Conservation (phyloP, 2,329 filamentous ascomycete genomes). For the Aaosphaeria pasadenensis region DNA sequence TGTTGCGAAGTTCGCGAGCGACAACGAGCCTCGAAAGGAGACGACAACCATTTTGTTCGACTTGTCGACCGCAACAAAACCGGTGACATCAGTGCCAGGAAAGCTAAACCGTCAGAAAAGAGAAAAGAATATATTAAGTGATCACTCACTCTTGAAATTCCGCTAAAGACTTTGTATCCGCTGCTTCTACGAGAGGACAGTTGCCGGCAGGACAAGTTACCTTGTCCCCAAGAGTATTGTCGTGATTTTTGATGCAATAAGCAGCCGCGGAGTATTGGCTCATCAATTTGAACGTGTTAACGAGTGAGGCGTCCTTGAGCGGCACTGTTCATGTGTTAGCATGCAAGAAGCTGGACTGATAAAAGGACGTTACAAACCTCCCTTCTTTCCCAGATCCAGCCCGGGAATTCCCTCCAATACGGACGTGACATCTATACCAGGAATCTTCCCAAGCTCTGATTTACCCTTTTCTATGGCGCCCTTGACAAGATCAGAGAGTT, state of each 20-base stretch:
- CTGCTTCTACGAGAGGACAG: conserved; percentile 49
- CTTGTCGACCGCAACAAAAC: conserved; percentile 45
- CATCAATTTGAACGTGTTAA: conserved; percentile 24
- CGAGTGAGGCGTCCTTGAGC: not conserved
- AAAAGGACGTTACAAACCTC: no score
- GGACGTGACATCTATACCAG: no score
- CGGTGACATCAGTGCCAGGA: conserved; percentile 42
- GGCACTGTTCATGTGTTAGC: no score
- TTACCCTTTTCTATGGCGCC: no score
- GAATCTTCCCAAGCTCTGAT: no score
- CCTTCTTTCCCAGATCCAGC: no score
- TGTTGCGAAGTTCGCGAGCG: conserved; percentile 61
- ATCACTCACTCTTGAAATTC: conserved; percentile 45
- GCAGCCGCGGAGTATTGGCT: conserved; percentile 51
- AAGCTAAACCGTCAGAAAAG: conserved; percentile 5
- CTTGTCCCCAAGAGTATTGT: conserved; percentile 38
- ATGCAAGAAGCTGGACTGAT: no score
- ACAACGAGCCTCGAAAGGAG: conserved; percentile 57
- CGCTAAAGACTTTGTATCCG: conserved; percentile 40
- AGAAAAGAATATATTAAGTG: not conserved
- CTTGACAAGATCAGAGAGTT: no score
- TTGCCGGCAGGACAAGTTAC: conserved; percentile 46
- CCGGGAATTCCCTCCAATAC: no score
- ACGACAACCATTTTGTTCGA: conserved; percentile 55
- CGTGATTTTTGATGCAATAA: conserved; percentile 50